A percentile compares a stretch with the other conserved stretches of the same genome.
Evolutionary conservation across 2,329 filamentous ascomycete species (phyloP).

Genomic region (Calonectria pseudoturangicola): DNA sequence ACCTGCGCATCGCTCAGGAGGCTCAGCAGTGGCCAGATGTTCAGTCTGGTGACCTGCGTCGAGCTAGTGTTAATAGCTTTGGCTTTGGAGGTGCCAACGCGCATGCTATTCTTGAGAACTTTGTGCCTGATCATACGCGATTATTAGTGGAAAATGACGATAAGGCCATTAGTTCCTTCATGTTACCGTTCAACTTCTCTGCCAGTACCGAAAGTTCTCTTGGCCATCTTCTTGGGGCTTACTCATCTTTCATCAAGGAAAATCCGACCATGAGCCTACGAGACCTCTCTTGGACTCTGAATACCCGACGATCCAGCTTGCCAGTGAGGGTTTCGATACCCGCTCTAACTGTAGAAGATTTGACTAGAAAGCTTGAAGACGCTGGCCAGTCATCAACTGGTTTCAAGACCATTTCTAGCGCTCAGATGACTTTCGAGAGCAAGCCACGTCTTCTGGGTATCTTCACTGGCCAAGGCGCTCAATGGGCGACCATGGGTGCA

Average conservation of each 20-base stretch:
- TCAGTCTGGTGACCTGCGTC: constrained; percentile 11
- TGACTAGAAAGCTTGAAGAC: constrained; percentile 47
- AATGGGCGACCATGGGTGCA: constrained; percentile 59
- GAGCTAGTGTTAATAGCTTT: constrained; percentile 55
- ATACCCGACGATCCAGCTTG: neutral
- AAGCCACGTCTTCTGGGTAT: constrained; percentile 50
- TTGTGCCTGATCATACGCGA: constrained; percentile 3
- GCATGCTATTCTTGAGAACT: constrained; percentile 59
- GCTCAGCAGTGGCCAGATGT: constrained; percentile 47
- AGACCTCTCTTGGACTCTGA: constrained; percentile 9
- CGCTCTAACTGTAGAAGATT: constrained; percentile 4
- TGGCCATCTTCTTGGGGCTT: neutral
- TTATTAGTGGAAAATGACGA: neutral
- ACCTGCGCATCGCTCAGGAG: constrained; percentile 48
- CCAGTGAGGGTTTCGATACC: neutral
- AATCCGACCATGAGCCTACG: neutral
- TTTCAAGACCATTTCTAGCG: constrained; percentile 29
- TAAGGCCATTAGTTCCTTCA: neutral
- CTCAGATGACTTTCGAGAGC: neutral
- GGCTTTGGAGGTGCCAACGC: constrained; percentile 67
- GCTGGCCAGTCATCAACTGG: constrained; percentile 33
- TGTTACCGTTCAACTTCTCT: constrained; percentile 33
- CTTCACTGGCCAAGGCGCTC: constrained; percentile 61
- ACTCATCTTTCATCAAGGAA: constrained; percentile 1
- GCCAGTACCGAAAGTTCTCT: constrained; percentile 20